phyloP scores from a whole-genome alignment of 148 eudicot species.

The Cornus florida region DNA sequence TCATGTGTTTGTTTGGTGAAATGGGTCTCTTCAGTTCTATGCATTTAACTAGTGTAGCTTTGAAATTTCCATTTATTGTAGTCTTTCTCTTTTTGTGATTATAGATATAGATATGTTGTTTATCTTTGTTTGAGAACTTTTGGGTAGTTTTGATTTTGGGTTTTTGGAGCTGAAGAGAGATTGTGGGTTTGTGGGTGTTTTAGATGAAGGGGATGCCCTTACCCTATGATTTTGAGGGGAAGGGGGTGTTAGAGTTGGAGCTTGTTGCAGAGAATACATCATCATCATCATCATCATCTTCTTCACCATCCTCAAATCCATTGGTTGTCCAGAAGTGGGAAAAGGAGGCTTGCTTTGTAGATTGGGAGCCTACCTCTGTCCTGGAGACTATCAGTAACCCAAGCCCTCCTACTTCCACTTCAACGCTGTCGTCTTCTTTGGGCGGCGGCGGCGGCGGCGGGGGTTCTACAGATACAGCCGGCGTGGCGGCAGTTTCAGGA shows the following conservation, averaged over 20 bases:
- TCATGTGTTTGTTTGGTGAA: slow-evolving; percentile 13
- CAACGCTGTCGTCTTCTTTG: slow-evolving; percentile 59
- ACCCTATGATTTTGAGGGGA: slow-evolving; percentile 71
- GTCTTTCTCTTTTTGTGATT: background rate
- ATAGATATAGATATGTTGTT: background rate
- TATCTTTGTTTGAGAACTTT: background rate
- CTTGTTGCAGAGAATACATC: slow-evolving; percentile 24
- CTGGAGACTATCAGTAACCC: slow-evolving; percentile 69
- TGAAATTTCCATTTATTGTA: background rate
- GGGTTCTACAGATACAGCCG: slow-evolving; percentile 37
- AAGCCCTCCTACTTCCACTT: slow-evolving; percentile 64
- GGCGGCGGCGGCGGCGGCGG: slow-evolving; percentile 28
- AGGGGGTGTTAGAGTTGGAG: slow-evolving; percentile 41
- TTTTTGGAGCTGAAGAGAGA: background rate
- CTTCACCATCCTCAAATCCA: slow-evolving; percentile 13
- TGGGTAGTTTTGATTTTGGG: background rate
- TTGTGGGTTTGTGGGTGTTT: slow-evolving; percentile 16
- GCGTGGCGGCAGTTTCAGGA: slow-evolving; percentile 58
- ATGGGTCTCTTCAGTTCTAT: slow-evolving; percentile 15
- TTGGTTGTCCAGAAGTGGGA: slow-evolving; percentile 15
- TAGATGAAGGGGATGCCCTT: slow-evolving; percentile 53
- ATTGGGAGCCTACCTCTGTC: slow-evolving; percentile 66
- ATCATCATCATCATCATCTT: background rate
- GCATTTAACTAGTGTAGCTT: slow-evolving; percentile 8
- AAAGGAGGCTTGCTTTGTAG: slow-evolving; percentile 13